Evolutionary conservation across 2,329 filamentous ascomycete genomes (phyloP), one percentile per base, ranked within the genome.

Genomic region (Epichloe uncinata): DNA sequence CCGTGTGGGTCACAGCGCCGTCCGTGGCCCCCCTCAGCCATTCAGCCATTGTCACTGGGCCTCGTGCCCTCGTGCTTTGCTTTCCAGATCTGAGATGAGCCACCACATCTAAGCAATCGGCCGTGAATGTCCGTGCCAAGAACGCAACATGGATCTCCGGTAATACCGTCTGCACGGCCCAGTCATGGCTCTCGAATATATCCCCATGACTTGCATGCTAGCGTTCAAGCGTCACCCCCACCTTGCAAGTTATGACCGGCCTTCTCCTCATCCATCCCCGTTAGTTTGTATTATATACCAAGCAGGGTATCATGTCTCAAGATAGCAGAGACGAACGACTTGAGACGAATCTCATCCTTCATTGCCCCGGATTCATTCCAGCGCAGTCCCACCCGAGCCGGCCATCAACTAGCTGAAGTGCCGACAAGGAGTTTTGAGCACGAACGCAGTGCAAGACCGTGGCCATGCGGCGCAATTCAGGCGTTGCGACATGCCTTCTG

Each of bases 401-500:
- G 26, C 26, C 26, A 30, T 4, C 26, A 11, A 9, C 8, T 30
- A 11, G 26, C 26, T 30, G 26, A 30, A 11, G 26, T 9, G 26
- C 26, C 9, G 8, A 11, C 8, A n/a, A n/a, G 26, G 36, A 33
- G 6, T 6, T 16, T 47, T 5, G 22, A 41, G 3, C 26, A 8
- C 6, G 33, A 16, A 18, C 15, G 8, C n/a, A 20, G 34, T 38
- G n/a, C 34, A n/a, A 22, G 16, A 36, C 15, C 6, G 34, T 33
- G 6, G 15, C 20, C 8, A 50, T 42, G 46, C 18, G 37, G 22
- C 9, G 15, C 33, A 42, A 16, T 15, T 18, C 34, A 22, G 22
- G 20, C 37, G n/a, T 38, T 3, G 13, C 41, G 18, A 36, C 50
- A 36, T 36, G 26, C 9, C 45, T 50, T 38, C 16, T 62, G 52